Percentiles rank a stretch among this genome's conserved stretches.
These are phyloP conservation scores for Excoecaria agallocha DNA, from an alignment of 345 rosid genomes.

Conservation along the genomic window DNA sequence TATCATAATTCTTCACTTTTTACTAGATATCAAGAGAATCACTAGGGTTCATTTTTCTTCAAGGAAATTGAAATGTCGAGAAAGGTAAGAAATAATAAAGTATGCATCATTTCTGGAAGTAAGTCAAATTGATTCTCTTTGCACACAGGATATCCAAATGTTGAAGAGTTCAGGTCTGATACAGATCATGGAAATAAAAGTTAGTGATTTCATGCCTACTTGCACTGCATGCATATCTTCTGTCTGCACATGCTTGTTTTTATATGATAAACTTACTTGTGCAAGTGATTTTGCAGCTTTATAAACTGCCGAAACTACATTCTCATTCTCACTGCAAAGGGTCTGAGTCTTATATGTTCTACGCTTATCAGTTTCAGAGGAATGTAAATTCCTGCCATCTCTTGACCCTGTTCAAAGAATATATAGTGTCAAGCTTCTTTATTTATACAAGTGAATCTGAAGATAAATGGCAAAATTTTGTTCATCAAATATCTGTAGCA, in stretches of 20 bases:
- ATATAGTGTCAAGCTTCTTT: neutral
- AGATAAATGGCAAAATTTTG: neutral
- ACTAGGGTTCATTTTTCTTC: neutral
- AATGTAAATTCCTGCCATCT: neutral
- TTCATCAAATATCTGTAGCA: neutral
- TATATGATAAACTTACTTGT: constrained; percentile 15
- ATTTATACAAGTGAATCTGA: neutral
- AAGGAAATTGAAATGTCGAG: neutral
- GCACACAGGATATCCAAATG: neutral
- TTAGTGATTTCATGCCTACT: neutral
- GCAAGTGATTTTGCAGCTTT: constrained; percentile 12
- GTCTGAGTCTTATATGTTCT: constrained; percentile 16
- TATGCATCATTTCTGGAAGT: neutral
- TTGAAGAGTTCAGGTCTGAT: neutral
- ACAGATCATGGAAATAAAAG: neutral
- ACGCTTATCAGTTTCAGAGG: constrained; percentile 16
- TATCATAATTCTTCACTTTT: neutral
- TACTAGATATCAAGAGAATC: neutral
- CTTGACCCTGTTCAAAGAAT: constrained; percentile 19
- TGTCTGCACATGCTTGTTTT: neutral
- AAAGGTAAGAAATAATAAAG: neutral
- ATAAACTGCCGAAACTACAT: neutral
- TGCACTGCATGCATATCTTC: neutral
- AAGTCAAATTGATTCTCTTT: neutral
- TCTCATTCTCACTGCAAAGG: neutral